Conservation (phyloP, 2,329 filamentous ascomycete species). For the Cercospora brassicicola region DNA sequence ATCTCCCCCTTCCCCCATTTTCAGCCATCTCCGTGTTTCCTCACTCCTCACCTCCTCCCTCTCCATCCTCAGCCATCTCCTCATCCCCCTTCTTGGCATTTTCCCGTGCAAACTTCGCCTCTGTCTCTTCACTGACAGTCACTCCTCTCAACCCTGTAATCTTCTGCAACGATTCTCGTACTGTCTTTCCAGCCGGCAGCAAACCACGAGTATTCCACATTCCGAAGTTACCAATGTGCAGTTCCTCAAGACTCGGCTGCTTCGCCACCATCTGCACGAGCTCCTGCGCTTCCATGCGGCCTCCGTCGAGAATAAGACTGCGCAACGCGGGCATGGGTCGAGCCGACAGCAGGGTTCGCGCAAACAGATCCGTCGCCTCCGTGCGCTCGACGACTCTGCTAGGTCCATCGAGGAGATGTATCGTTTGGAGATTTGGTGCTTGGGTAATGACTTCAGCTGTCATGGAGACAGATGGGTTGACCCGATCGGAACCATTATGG, state of each 20-base stretch:
- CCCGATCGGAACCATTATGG: neutral
- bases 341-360: neutral
- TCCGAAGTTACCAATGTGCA: neutral
- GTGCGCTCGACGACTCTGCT: neutral
- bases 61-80: neutral
- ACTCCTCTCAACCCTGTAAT: neutral
- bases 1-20: too few species aligned
- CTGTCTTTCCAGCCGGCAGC: neutral
- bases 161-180: neutral
- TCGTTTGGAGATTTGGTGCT: neutral
- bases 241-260: neutral
- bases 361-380: neutral
- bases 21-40: too few species aligned
- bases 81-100: neutral
- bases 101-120: neutral
- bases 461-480: neutral
- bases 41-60: too few species aligned
- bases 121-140: neutral
- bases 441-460: neutral
- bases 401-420: neutral
- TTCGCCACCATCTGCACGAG: neutral
- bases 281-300: neutral
- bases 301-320: neutral
- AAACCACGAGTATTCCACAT: neutral
- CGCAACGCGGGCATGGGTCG: neutral